Evolutionary conservation across 148 eudicot genomes (phyloP), one percentile per base, ranked within the genome.

Genomic region (Silene latifolia): DNA sequence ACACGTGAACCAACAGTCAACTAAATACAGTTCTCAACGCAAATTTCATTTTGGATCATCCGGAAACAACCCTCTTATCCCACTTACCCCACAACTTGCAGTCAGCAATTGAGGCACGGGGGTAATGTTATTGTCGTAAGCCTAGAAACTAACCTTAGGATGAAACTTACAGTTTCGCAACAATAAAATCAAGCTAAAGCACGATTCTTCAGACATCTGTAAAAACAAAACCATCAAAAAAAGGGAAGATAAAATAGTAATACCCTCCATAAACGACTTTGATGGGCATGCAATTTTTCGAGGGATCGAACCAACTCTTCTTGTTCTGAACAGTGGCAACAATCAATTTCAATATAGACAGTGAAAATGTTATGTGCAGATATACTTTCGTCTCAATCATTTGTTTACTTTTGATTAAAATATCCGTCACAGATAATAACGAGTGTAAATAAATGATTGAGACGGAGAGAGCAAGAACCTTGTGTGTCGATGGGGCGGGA

Each of bases 231-330:
- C 3, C 3, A 27, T 39, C 8, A 39, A 39, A 21, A 54, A 66
- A 35, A 58, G 44, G 20, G 0, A 27, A 51, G 21, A 61, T 21
- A n/a, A 68, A 53, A 19, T n/a, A n/a, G n/a, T n/a, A n/a, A n/a
- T 88, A 94, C 98, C 87, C 91, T 91, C 97, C 97, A 94, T 24
- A 84, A 54, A 42, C 79, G 87, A 79, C 92, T 90, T 44, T 90
- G 97, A 12, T 85, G 88, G 71, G 89, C 87, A 73, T 84, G 89
- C 53, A 69, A 73, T 67, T 59, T 79, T 72, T 94, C 97, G n/a
- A 90, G 59, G 46, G 96, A 89, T 77, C 96, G 88, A 57, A 94
- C 90, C 73, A 94, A 54, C 64, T 94, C 96, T 75, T 94, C 98
- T 73, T 94, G 98, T 74, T 94, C 98, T 94, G 93, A 59, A 47